phyloP scores from a whole-genome alignment of 345 rosid species.

The Aquilaria yunnanensis region DNA sequence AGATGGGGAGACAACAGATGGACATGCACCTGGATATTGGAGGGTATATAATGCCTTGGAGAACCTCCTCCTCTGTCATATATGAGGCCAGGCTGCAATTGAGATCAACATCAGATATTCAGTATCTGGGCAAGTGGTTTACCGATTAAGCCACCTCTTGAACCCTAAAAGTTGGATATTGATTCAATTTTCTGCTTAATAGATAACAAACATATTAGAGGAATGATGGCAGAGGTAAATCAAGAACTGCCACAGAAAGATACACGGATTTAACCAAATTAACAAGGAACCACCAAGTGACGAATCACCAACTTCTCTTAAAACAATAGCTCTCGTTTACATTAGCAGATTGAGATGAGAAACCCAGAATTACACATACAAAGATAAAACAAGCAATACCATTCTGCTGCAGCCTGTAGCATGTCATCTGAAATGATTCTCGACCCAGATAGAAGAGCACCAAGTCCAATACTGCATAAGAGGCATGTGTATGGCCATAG shows the following conservation, averaged over 20 bases:
- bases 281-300: not conserved
- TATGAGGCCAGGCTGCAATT: slow-evolving; percentile 72
- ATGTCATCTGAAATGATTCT: slow-evolving; percentile 79
- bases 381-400: slow-evolving; percentile 28
- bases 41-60: slow-evolving; percentile 70
- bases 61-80: slow-evolving; percentile 83
- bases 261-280: no score
- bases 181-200: not conserved
- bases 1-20: not conserved
- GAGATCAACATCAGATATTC: slow-evolving; percentile 18
- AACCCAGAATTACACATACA: not conserved
- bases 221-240: no score
- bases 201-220: no score
- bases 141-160: not conserved
- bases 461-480: slow-evolving; percentile 73
- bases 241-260: no score
- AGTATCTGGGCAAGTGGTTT: not conserved
- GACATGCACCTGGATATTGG: slow-evolving; percentile 57
- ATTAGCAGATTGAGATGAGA: no score
- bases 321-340: not conserved
- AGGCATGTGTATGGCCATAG: not conserved
- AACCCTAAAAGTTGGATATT: not conserved
- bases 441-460: slow-evolving; percentile 83
- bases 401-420: slow-evolving; percentile 95
- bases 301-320: not conserved